A percentile compares a stretch with the other conserved stretches of the same genome.
Conservation (phyloP, 2,329 filamentous ascomycete genomes). For the Pleomassaria siparia region DNA sequence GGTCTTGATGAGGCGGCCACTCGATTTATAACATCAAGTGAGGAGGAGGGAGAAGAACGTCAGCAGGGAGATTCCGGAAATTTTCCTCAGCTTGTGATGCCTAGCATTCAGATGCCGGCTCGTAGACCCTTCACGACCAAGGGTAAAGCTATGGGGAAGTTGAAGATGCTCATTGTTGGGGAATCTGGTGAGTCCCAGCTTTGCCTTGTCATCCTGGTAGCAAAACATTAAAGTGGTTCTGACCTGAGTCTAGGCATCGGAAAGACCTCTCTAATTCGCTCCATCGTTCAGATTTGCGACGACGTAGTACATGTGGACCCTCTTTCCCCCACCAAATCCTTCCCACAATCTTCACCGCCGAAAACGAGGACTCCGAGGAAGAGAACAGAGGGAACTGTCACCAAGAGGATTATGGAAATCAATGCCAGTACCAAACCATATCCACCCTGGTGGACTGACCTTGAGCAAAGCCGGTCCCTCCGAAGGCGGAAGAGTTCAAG, state of each 20-base stretch:
- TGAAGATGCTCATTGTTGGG: slow-evolving; percentile 88
- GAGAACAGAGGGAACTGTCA: slow-evolving; percentile 22
- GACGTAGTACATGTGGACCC: slow-evolving; percentile 94
- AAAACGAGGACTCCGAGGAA: slow-evolving; percentile 29
- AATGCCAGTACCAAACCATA: slow-evolving; percentile 61
- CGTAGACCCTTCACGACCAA: slow-evolving; percentile 86
- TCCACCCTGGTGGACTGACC: slow-evolving; percentile 84
- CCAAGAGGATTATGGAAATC: slow-evolving; percentile 42
- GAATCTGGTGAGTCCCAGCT: slow-evolving; percentile 60
- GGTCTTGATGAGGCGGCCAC: slow-evolving; percentile 57
- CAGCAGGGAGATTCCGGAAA: slow-evolving; percentile 36
- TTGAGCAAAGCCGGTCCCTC: slow-evolving; percentile 64
- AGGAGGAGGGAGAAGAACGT: slow-evolving; percentile 54
- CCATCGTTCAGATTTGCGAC: slow-evolving; percentile 81
- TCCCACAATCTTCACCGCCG: slow-evolving; percentile 24
- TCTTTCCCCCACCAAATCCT: slow-evolving; percentile 41
- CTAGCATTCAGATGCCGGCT: slow-evolving; percentile 86
- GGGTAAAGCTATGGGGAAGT: slow-evolving; percentile 78
- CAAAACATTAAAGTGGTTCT: slow-evolving; percentile 5
- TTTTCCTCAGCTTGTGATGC: slow-evolving; percentile 90
- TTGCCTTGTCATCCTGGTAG: background rate
- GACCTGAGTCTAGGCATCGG: slow-evolving; percentile 64
- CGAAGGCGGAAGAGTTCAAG: slow-evolving; percentile 66
- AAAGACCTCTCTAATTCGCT: slow-evolving; percentile 86
- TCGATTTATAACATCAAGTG: slow-evolving; percentile 56